These are phyloP conservation scores for Rubia balearica DNA, from an alignment of 305 asterid species.

Conservation along the genomic window DNA sequence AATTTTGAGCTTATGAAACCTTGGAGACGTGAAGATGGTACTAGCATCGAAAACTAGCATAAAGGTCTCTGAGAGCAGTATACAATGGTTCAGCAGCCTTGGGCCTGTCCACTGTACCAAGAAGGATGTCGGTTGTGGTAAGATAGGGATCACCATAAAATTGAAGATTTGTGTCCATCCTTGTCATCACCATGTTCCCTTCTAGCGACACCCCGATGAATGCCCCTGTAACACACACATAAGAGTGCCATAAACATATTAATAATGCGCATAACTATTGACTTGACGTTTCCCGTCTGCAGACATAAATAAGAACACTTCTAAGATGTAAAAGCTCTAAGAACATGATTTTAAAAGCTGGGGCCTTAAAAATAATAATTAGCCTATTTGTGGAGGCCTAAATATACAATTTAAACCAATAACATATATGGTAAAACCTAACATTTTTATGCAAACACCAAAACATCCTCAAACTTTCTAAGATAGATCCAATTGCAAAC, in stretches of 20 bases:
- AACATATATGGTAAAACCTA: not conserved
- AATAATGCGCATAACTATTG: not conserved
- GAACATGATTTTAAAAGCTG: not conserved
- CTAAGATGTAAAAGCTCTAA: not conserved
- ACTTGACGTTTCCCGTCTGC: not conserved
- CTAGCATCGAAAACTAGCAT: constrained; percentile 46
- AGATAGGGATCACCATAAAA: constrained; percentile 96
- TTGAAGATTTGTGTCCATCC: constrained; percentile 83
- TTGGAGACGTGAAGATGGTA: not conserved
- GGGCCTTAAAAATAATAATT: not conserved
- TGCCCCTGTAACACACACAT: constrained; percentile 51
- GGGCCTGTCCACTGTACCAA: constrained; percentile 82
- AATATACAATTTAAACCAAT: not conserved
- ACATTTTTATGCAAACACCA: not conserved
- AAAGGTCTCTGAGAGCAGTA: constrained; percentile 61
- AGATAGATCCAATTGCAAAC: not conserved
- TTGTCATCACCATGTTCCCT: constrained; percentile 75
- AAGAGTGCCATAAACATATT: not conserved
- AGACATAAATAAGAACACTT: not conserved
- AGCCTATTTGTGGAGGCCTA: not conserved
- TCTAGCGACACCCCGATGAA: constrained; percentile 91
- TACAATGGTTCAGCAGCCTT: constrained; percentile 91
- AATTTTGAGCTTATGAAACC: not conserved
- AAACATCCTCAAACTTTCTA: not conserved
- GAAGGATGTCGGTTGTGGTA: constrained; percentile 78